Evolutionary conservation across 257 asterid species (phyloP), one percentile per base, ranked within the genome.

Genomic region (Ligustrum vulgare): DNA sequence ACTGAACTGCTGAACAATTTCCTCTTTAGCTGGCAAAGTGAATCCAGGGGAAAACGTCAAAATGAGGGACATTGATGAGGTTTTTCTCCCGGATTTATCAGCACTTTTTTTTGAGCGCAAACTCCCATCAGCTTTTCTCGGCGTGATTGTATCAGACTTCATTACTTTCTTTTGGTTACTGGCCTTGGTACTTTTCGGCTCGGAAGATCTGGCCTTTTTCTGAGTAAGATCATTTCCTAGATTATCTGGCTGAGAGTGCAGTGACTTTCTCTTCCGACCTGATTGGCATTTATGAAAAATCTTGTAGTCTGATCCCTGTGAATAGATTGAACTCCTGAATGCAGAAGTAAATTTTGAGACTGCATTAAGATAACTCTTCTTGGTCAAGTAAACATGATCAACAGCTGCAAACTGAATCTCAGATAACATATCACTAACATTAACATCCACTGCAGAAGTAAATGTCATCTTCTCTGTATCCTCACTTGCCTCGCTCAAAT

Each of bases 21-120:
- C 91, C 67, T 88, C 85, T 84, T 83, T 88, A 12, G 92, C 80
- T 49, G 98, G 97, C 80, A 92, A 68, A 35, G 85, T 74, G 72
- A 75, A 72, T 51, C 70, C 91, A 56, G 89, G 77, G 2, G 83
- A 7, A 82, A 93, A 91, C 23, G 84, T 36, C 70, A 93, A 63
- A 47, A 79, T 32, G 51, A 88, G 89, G 78, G 82, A 37, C 1
- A 84, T 77, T 16, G 73, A 67, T 4, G 69, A 63, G 69, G 84
- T 41, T 34, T 78, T 79, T 65, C 67, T 63, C 25, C 83, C 77
- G 6, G 22, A 63, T 12, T 75, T 75, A 49, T 41, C 75, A n/a
- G 34, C 56, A 11, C 73, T 67, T n/a, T 56, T 67, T 71, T 79
- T 71, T 47, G 31, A 41, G 9, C 71, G 77, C 35, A 80, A 45